Evolutionary conservation across 306 rosid genomes (phyloP).

Genomic region (Castanea sativa): DNA sequence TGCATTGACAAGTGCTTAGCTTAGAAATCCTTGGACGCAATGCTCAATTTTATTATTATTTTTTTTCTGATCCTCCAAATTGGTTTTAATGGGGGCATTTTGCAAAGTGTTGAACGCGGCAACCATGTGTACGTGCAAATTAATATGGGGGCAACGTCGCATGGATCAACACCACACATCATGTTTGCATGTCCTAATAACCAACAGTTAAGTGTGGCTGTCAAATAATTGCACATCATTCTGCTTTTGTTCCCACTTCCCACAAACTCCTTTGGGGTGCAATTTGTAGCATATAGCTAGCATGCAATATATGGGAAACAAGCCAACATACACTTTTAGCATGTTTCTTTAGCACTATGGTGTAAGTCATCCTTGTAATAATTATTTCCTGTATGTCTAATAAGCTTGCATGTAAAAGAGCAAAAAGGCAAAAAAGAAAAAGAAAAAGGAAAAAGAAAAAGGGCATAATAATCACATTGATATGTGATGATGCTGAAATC

Average conservation of each 20-base stretch:
- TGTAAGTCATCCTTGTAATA: neutral
- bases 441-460: neutral
- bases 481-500: no score
- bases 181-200: constrained; percentile 21
- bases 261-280: constrained; percentile 20
- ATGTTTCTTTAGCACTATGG: constrained; percentile 31
- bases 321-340: constrained; percentile 40
- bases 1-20: constrained; percentile 4
- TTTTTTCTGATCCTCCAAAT: neutral
- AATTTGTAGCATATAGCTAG: constrained; percentile 7
- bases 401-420: neutral
- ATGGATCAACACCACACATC: constrained; percentile 18
- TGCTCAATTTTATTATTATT: neutral
- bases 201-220: constrained; percentile 35
- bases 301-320: constrained; percentile 16
- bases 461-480: no score
- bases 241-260: constrained; percentile 31
- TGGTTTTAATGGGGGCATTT: neutral
- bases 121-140: constrained; percentile 25
- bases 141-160: constrained; percentile 29
- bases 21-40: constrained; percentile 27
- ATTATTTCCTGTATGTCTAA: neutral
- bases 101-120: constrained; percentile 22
- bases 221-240: constrained; percentile 45
- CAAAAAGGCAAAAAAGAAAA: neutral